Conservation (phyloP, 495 filamentous ascomycete genomes). For the Chlorociboria aeruginascens region DNA sequence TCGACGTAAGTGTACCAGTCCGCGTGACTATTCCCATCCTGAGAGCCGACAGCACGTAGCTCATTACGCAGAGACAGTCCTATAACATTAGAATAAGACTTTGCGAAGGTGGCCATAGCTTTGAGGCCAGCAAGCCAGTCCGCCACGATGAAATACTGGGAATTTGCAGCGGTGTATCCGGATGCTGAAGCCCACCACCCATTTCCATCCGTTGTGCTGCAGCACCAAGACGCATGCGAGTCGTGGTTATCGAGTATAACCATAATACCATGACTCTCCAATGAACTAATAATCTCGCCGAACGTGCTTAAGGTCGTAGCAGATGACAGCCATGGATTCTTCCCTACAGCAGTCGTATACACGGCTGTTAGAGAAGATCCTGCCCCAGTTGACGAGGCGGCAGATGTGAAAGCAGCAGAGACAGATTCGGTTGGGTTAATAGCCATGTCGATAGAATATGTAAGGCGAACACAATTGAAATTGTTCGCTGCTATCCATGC, state of each 20-base stretch:
- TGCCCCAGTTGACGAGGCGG: conserved; percentile 13
- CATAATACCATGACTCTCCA: conserved; percentile 28
- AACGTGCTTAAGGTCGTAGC: conserved; percentile 28
- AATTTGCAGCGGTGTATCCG: conserved; percentile 31
- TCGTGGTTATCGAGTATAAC: conserved; percentile 42
- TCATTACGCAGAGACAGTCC: conserved; percentile 38
- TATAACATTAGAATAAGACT: conserved; percentile 28
- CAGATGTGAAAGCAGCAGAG: conserved; percentile 27
- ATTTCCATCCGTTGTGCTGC: conserved; percentile 36
- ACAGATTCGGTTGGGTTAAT: conserved; percentile 27
- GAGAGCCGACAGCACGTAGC: conserved; percentile 30
- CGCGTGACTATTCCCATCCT: conserved; percentile 8
- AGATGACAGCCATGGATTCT: conserved; percentile 6
- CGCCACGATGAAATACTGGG: conserved; percentile 32
- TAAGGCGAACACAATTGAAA: conserved; percentile 44
- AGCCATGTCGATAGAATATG: conserved; percentile 39
- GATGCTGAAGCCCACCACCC: conserved; percentile 38
- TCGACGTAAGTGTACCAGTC: conserved; percentile 36
- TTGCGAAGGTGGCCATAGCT: conserved; percentile 29
- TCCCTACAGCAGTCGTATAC: too few species aligned
- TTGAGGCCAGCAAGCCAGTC: conserved; percentile 31
- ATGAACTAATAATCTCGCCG: conserved; percentile 26
- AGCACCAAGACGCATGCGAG: conserved; percentile 37
- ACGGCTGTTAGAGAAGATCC: too few species aligned
- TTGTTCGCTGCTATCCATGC: conserved; percentile 29